Base-by-base conservation (phyloP, 129 eudicot species). In the Lonicera japonica region DNA sequence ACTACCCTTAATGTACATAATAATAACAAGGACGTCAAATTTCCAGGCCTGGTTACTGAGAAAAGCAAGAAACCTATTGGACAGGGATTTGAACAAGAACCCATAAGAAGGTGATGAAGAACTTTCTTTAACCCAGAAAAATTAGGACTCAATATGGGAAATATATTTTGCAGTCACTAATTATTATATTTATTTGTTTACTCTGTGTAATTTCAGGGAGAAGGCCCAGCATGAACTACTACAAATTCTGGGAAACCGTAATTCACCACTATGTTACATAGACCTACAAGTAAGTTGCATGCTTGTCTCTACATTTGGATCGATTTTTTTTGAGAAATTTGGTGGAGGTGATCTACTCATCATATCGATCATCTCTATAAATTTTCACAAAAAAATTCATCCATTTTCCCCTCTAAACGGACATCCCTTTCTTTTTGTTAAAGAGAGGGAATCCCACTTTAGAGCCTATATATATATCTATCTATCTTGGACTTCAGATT, bases 211-310 rank as follows among this genome's bases (percentile, higher is more conserved):
- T 82, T 77, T 67, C 83, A 94, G 99, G 83, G 87, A 88, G 59
- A 69, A 83, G 80, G 77, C 52, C 68, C 76, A 67, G 57, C 68
- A 73, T 58, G 95, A 85, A 39, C 83, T 80, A 34, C 56, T 68
- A 53, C 96, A 81, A 75, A 53, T 82, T 58, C 68, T 88, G 21
- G 82, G 72, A 55, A 75, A 79, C 74, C 94, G 71, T 56, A 79
- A 61, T 65, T 88, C 96, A 19, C 86, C 86, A 25, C 75, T 88
- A 47, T 62, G 86, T 68, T 38, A 63, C 65, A 62, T 88, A 54
- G 85, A 84, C 72, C 72, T 89, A 53, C 79, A 75, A 65, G 96
- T 89, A 85, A 82, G 86, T 68, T 60, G 24, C 43, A 5, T 68
- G 36, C 36, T n/a, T n/a, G 21, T 34, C 14, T 22, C 47, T 38